Evolutionary conservation across 176 grass and related monocot genomes (phyloP).

Genomic region (Rhipidocladum racemiflorum): DNA sequence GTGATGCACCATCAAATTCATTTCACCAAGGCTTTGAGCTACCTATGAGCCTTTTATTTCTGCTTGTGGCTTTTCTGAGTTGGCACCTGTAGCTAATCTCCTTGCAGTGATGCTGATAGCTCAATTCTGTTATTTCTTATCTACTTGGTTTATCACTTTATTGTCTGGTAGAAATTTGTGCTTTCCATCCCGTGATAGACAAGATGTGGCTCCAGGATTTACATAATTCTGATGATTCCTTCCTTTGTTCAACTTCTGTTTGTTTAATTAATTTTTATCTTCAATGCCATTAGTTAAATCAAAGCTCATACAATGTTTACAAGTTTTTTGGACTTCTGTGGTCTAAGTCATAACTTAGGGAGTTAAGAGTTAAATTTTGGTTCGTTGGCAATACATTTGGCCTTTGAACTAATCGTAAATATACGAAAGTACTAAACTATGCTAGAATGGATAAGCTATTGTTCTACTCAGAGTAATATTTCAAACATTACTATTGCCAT

Average conservation of each 20-base stretch:
- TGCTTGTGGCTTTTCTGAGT: not conserved
- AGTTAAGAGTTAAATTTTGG: not conserved
- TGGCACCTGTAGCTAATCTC: not conserved
- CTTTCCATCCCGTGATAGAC: not conserved
- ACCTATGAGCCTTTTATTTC: not conserved
- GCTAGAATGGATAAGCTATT: not conserved
- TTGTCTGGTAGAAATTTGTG: not conserved
- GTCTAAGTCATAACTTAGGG: not conserved
- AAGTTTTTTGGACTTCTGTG: not conserved
- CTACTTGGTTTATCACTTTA: conserved; percentile 9
- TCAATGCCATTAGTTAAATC: not conserved
- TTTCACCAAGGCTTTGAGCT: not conserved
- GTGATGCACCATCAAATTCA: not conserved
- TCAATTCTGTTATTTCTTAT: conserved; percentile 1
- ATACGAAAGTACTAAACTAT: not conserved
- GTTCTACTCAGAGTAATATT: no score
- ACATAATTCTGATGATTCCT: not conserved
- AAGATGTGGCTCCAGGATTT: not conserved
- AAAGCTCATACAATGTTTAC: not conserved
- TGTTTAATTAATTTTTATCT: not conserved
- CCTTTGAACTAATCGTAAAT: not conserved
- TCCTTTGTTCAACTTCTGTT: not conserved
- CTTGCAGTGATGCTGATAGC: conserved; percentile 9
- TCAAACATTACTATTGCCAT: not conserved
- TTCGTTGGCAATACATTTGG: conserved; percentile 4